Conservation (phyloP, 164 flowering plant species). For the Cinnamomum chago region DNA sequence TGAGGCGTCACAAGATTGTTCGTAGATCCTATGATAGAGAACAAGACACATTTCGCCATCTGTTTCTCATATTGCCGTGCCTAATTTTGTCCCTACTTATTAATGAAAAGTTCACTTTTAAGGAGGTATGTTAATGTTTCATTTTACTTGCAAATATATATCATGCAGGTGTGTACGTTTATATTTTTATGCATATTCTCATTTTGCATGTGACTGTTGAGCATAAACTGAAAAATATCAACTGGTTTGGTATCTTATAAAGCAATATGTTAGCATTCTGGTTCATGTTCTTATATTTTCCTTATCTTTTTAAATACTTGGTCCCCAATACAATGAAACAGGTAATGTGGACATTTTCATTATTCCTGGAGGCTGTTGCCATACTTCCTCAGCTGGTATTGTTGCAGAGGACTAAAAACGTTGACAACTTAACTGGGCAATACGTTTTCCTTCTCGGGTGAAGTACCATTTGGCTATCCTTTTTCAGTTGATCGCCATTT, state of each 20-base stretch:
- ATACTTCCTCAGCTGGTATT: conserved; percentile 93
- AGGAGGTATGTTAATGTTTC: conserved; percentile 47
- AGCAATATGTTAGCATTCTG: neutral
- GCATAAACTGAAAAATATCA: neutral
- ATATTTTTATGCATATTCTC: neutral
- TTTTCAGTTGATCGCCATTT: neutral
- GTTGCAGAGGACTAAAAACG: conserved; percentile 85
- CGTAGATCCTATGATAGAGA: conserved; percentile 85
- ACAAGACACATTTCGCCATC: conserved; percentile 90
- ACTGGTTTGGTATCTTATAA: neutral
- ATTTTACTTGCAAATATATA: neutral
- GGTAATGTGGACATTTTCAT: conserved; percentile 94
- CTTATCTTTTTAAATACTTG: neutral
- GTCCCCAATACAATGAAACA: conserved; percentile 20
- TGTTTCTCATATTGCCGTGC: conserved; percentile 68
- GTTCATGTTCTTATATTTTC: neutral
- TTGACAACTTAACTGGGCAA: conserved; percentile 95
- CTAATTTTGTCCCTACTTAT: conserved; percentile 66
- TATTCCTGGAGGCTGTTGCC: conserved; percentile 92
- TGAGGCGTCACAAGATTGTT: conserved; percentile 79
- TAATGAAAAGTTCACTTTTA: conserved; percentile 77
- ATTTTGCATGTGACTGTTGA: neutral
- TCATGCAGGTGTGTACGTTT: neutral
- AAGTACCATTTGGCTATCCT: conserved; percentile 7
- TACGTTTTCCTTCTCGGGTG: conserved; percentile 90